A percentile compares a stretch with the other conserved stretches of the same genome.
Conservation (phyloP, 2,329 filamentous ascomycete species). For the Berkeleyomyces rouxiae region DNA sequence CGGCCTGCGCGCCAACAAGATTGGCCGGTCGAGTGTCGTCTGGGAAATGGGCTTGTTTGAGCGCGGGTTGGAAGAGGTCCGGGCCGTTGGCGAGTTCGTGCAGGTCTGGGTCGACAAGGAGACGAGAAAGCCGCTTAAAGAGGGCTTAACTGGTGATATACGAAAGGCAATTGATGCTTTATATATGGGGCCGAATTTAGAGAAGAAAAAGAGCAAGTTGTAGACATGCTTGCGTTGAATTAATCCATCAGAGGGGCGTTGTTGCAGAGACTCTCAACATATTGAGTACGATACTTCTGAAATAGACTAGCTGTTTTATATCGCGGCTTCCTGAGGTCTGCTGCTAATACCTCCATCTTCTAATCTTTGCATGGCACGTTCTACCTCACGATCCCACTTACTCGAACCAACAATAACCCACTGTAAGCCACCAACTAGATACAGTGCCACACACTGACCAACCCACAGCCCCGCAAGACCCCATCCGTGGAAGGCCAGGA, state of each 20-base stretch:
- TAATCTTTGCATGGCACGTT: slow-evolving; percentile 54
- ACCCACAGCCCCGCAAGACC: slow-evolving; percentile 67
- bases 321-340: background rate
- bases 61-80: slow-evolving; percentile 52
- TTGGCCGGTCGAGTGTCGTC: slow-evolving; percentile 72
- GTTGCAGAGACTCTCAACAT: too few species aligned
- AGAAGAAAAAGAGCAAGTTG: slow-evolving; percentile 13
- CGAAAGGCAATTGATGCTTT: slow-evolving; percentile 43
- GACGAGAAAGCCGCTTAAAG: slow-evolving; percentile 44
- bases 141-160: slow-evolving; percentile 46
- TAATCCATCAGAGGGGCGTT: background rate
- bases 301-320: background rate
- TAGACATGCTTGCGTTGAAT: background rate
- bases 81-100: slow-evolving; percentile 70
- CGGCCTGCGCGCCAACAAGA: slow-evolving; percentile 62
- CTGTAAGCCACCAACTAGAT: slow-evolving; percentile 60
- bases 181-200: slow-evolving; percentile 16
- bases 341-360: slow-evolving; percentile 24
- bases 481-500: slow-evolving; percentile 74
- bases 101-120: slow-evolving; percentile 76
- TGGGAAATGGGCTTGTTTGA: slow-evolving; percentile 86
- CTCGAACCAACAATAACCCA: slow-evolving; percentile 67
- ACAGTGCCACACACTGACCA: slow-evolving; percentile 66
- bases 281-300: too few species aligned
- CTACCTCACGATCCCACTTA: slow-evolving; percentile 59